A percentile compares a stretch with the other conserved stretches of the same genome.
Evolutionary conservation across 345 rosid species (phyloP).

Genomic region (Eucalyptus polybractea): DNA sequence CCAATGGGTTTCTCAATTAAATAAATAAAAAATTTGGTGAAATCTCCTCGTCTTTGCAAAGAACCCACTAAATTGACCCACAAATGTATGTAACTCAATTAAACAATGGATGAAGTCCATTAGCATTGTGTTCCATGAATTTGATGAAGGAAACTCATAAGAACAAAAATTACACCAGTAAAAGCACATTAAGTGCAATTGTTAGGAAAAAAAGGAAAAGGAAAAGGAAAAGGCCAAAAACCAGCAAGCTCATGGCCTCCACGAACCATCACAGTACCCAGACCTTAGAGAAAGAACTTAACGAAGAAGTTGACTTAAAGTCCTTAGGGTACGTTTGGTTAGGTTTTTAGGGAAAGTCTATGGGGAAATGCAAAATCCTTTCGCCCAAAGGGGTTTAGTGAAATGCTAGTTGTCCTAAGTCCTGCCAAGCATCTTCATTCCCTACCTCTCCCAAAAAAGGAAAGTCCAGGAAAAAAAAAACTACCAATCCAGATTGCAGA

Average conservation of each 20-base stretch:
- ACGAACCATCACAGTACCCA: not conserved
- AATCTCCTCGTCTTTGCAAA: not conserved
- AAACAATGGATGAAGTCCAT: not conserved
- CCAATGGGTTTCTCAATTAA: not conserved
- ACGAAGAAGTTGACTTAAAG: not conserved
- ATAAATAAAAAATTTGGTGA: not conserved
- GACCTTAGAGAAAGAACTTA: not conserved
- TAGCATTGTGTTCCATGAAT: not conserved
- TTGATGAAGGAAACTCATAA: not conserved
- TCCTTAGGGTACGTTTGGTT: not conserved
- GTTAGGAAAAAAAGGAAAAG: not conserved
- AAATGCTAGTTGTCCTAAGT: not conserved
- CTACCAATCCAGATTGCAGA: not conserved
- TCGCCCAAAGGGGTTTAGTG: no score
- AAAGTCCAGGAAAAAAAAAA: not conserved
- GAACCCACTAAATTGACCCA: not conserved
- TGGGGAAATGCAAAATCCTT: no score
- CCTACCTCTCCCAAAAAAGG: not conserved
- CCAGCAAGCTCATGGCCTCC: not conserved
- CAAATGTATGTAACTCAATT: not conserved
- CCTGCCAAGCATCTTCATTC: not conserved
- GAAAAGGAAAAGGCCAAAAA: not conserved
- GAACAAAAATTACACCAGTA: not conserved
- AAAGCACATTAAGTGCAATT: not conserved
- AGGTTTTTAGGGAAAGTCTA: no score